Conservation (phyloP, 2,329 filamentous ascomycete species). For the Fusarium pseudograminearum region DNA sequence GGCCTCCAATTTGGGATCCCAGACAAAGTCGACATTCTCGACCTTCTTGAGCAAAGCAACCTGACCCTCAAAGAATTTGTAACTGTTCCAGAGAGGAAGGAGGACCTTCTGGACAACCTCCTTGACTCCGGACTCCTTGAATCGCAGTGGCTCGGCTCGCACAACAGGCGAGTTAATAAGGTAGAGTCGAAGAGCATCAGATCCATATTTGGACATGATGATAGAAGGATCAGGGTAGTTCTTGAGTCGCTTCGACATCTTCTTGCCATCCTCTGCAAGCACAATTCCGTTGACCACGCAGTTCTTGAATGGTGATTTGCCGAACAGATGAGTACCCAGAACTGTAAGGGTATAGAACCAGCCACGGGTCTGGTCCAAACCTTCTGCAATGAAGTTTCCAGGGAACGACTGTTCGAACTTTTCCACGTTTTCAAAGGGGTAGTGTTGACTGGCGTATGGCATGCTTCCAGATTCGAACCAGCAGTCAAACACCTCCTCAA, state of each 20-base stretch:
- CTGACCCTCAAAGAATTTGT: slow-evolving; percentile 95
- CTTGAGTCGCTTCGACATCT: slow-evolving; percentile 97
- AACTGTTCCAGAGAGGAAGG: slow-evolving; percentile 94
- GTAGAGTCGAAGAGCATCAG: slow-evolving; percentile 93
- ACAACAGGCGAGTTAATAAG: slow-evolving; percentile 97
- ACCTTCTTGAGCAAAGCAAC: slow-evolving; percentile 88
- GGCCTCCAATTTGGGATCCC: slow-evolving; percentile 79
- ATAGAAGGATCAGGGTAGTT: slow-evolving; percentile 91
- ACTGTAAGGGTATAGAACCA: slow-evolving; percentile 98
- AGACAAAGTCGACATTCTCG: slow-evolving; percentile 79
- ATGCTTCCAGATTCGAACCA: slow-evolving; percentile 98
- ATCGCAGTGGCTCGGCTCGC: slow-evolving; percentile 87
- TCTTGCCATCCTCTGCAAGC: slow-evolving; percentile 93
- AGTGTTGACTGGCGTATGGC: slow-evolving; percentile 92
- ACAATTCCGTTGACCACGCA: slow-evolving; percentile 97
- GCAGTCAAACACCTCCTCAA: slow-evolving; percentile 94
- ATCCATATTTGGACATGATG: slow-evolving; percentile 89
- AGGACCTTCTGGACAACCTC: slow-evolving; percentile 94
- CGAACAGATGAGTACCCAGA: slow-evolving; percentile 88
- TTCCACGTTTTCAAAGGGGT: slow-evolving; percentile 90
- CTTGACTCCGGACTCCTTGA: slow-evolving; percentile 93
- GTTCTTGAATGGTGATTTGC: slow-evolving; percentile 88
- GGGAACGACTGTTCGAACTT: slow-evolving; percentile 85
- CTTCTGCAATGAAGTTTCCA: slow-evolving; percentile 94
- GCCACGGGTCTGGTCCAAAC: slow-evolving; percentile 91